Evolutionary conservation across 192 early-diverging fungal genomes (phyloP), one percentile per base, ranked within the genome.

Genomic region (Backusella liffmaniae): DNA sequence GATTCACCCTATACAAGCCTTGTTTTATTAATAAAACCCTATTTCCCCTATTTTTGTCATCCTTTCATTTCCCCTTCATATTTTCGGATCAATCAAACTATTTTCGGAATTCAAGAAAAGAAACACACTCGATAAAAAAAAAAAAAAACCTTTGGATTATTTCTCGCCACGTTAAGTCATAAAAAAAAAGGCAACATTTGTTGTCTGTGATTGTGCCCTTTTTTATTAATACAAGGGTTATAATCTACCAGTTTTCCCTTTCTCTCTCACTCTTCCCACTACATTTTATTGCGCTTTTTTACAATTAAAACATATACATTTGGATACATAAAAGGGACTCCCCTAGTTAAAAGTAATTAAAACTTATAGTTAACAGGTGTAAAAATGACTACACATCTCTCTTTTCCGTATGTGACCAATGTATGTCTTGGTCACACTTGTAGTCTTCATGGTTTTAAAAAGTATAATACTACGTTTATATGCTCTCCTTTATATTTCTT

Each of bases 21-120:
- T 56, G 21, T 23, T 10, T 56, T 56, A 56, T 21, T 56, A 56
- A 56, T 44, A 56, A 66, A 66, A 66, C 32, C 32, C 23, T 66
- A 23, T 66, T 66, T 66, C 23, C 26, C 16, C 30, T 30, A 12
- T 66, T 66, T 66, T 34, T 35, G 15, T 29, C 34, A 5, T 16
- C 32, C 26, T 29, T 66, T 9, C 15, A 35, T 32, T 75, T 51
- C 77, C 41, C 34, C 12, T 34, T 18, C 30, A 73, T 79, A 83
- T 79, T 72, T 87, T 90, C 37, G 91, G 91, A 83, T 98, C 98
- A 34, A 97, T 90, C 73, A 99, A 87, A 65, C 92, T 91, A 86
- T 97, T 97, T 79, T 99, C 96, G 6, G 97, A 99, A 8, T 95
- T 94, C 6, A 98, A 94, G 35, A 97, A 85, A 5, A 96, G 76